Percentiles rank a stretch among this genome's conserved stretches.
Evolutionary conservation across 164 flowering plant species (phyloP).

Genomic region (Annona squamosa): DNA sequence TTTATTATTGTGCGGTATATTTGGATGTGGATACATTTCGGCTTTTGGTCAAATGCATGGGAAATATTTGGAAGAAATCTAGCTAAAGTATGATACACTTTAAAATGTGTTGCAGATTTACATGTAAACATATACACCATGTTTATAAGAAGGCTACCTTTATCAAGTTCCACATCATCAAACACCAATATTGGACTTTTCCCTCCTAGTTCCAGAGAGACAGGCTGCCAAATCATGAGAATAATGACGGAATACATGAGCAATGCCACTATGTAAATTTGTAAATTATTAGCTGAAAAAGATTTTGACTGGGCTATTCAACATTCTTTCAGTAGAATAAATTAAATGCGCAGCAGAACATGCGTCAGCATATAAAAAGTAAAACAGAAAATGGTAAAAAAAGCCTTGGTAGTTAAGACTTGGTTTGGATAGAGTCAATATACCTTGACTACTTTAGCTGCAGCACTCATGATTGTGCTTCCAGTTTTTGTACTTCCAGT

Average conservation of each 20-base stretch:
- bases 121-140: too few species aligned
- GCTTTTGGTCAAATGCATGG: too few species aligned
- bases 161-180: constrained; percentile 92
- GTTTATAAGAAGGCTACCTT: constrained; percentile 34
- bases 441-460: constrained; percentile 87
- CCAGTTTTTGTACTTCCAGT: constrained; percentile 94
- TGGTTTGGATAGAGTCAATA: constrained; percentile 3
- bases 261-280: neutral
- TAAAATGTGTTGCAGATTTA: neutral
- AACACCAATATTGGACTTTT: constrained; percentile 95
- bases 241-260: neutral
- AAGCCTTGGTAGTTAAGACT: neutral
- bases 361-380: neutral
- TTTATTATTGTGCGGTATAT: too few species aligned
- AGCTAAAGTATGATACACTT: neutral
- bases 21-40: too few species aligned
- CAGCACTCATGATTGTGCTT: constrained; percentile 80
- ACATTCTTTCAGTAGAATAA: neutral
- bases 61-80: neutral
- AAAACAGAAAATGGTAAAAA: neutral
- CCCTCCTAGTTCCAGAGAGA: constrained; percentile 95
- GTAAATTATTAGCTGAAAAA: neutral
- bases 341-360: neutral
- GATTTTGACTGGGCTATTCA: neutral
- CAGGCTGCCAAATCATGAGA: constrained; percentile 54